Evolutionary conservation across 2,329 filamentous ascomycete species (phyloP), one percentile per base, ranked within the genome.

Genomic region (Cercospora sp.): DNA sequence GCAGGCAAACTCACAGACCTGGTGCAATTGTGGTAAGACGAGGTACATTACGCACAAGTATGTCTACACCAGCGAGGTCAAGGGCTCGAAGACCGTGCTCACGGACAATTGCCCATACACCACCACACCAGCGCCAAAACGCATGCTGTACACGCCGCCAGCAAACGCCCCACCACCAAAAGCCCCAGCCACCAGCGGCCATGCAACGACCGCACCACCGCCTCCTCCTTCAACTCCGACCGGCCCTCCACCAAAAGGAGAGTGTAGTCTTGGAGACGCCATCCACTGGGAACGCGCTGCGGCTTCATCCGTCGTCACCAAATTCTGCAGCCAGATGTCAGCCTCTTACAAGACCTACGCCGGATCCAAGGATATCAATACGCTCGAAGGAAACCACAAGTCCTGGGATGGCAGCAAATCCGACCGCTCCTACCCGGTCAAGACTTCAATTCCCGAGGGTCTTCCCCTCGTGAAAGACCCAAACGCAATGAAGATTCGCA

Each of bases 321-420:
- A 64, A 20, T 64, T 64, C 48, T 64, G 62, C 16, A 20, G 36
- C 6, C 48, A 64, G 13, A 64, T 64, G 62, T 58, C 48, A 0
- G 31, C 31, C 2, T 63, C 60, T 0, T 30, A 58, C 26, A 31
- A 31, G 13, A 36, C 45, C 16, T 51, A 31, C 60, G 16, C n/a
- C 6, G 42, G 28, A 0, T 28, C 42, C 3, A 30, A 20, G 16
- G 30, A 58, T 6, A 33, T 58, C 16, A 58, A 58, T 16, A 58
- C 53, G 13, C 53, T 58, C 0, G 30, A 30, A 5, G 53, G 26
- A 1, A 62, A 28, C 3, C 40, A 30, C 33, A 48, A 45, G 10
- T 23, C n/a, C 7, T 64, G 62, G 62, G 31, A 57, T 5, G 48
- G 45, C 18, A 13, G 33, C 16, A 20, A 18, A 1, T 40, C 53